These are phyloP conservation scores for Suillus americanus DNA, from an alignment of 768 basidiomycete species.

Conservation along the genomic window DNA sequence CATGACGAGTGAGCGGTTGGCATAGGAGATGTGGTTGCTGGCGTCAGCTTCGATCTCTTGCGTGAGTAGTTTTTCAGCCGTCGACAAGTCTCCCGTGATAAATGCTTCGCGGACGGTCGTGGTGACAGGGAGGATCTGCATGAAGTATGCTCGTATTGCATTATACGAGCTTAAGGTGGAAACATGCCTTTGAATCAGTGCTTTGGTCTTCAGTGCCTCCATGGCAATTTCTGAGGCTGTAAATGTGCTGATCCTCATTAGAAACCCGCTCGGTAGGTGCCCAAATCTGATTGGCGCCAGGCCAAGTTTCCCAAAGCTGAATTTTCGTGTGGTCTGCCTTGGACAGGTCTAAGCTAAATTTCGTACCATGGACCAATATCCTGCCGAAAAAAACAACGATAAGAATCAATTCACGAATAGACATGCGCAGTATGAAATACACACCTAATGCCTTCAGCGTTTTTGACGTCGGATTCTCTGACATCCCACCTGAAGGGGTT, in stretches of 20 bases:
- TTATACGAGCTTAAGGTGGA: not conserved
- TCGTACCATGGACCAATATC: slow-evolving; percentile 45
- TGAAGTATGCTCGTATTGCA: not conserved
- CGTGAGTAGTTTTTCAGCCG: not conserved
- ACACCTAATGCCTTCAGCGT: slow-evolving; percentile 43
- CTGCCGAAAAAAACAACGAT: slow-evolving; percentile 24
- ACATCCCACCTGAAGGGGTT: slow-evolving; percentile 49
- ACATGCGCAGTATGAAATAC: slow-evolving; percentile 9
- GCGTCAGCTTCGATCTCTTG: not conserved
- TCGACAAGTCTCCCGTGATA: not conserved
- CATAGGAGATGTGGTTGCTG: not conserved
- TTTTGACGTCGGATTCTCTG: slow-evolving; percentile 40
- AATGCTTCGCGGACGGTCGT: not conserved
- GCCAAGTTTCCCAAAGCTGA: slow-evolving; percentile 40
- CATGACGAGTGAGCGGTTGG: not conserved
- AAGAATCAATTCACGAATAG: not conserved
- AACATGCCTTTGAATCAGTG: not conserved
- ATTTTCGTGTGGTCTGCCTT: slow-evolving; percentile 36
- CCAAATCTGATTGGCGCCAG: not conserved
- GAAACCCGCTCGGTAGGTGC: not conserved
- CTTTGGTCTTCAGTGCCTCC: slow-evolving; percentile 37
- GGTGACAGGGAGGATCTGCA: not conserved
- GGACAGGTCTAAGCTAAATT: slow-evolving; percentile 43
- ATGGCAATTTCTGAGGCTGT: slow-evolving; percentile 50
- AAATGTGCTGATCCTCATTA: slow-evolving; percentile 37